phyloP scores from a whole-genome alignment of 1,284 basidiomycete species.

The Macrocystidia cucumis region DNA sequence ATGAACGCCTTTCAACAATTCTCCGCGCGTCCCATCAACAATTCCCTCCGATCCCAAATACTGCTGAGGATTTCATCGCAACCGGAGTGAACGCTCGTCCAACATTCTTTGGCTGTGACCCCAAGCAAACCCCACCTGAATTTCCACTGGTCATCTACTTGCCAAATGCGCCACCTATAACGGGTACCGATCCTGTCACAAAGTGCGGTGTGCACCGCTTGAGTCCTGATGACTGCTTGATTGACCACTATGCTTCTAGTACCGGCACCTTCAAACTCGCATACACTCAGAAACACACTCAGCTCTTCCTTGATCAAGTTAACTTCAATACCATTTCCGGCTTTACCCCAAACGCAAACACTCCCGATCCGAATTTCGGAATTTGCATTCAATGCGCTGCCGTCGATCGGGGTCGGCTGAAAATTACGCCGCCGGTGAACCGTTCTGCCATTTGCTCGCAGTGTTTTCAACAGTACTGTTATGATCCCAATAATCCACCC shows the following conservation, averaged over 20 bases:
- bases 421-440: slow-evolving; percentile 21
- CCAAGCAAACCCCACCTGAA: slow-evolving; percentile 36
- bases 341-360: slow-evolving; percentile 43
- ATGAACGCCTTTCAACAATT: slow-evolving; percentile 33
- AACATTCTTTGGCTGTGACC: slow-evolving; percentile 74
- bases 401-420: slow-evolving; percentile 42
- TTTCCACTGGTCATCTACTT: slow-evolving; percentile 54
- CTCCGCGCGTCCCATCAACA: slow-evolving; percentile 47
- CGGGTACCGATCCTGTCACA: slow-evolving; percentile 46
- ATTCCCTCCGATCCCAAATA: slow-evolving; percentile 57
- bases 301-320: slow-evolving; percentile 46
- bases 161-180: slow-evolving; percentile 57
- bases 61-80: slow-evolving; percentile 44
- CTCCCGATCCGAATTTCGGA: slow-evolving; percentile 43
- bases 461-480: slow-evolving; percentile 52
- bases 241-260: slow-evolving; percentile 21
- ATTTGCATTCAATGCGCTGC: slow-evolving; percentile 47
- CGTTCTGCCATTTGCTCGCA: slow-evolving; percentile 37
- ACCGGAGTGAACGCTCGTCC: slow-evolving; percentile 63
- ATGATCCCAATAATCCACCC: slow-evolving; percentile 37
- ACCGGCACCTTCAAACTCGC: slow-evolving; percentile 40
- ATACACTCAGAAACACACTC: slow-evolving; percentile 39
- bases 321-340: slow-evolving; percentile 43
- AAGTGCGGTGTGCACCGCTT: slow-evolving; percentile 45
- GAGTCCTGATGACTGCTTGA: neutral